Evolutionary conservation across 495 filamentous ascomycete genomes (phyloP).

Genomic region (Tetracladium setigerum): DNA sequence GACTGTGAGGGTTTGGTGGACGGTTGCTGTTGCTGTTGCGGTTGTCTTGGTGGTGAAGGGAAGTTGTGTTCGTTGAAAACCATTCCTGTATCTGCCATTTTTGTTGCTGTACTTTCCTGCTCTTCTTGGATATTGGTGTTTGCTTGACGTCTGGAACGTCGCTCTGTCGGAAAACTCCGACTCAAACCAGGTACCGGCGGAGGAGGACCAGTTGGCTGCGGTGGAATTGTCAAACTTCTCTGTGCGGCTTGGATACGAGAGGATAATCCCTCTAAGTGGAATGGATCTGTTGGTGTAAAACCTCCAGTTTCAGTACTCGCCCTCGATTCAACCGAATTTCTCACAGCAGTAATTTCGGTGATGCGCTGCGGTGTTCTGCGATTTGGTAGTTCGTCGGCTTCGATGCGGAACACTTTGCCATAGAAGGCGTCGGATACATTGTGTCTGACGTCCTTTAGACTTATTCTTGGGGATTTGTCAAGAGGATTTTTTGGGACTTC

Average conservation of each 20-base stretch:
- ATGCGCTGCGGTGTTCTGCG: conserved; percentile 2
- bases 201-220: conserved; percentile 8
- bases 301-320: conserved; percentile 4
- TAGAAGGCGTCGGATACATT: conserved; percentile 39
- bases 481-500: conserved; percentile 1
- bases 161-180: background rate
- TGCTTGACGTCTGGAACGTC: background rate
- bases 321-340: background rate
- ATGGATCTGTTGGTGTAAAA: conserved; percentile 16
- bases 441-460: conserved; percentile 38
- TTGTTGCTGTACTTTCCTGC: background rate
- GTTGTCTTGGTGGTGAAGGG: conserved; percentile 24
- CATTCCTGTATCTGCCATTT: background rate
- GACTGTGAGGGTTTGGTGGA: too few relatives aligned
- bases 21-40: conserved; percentile 6
- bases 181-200: conserved; percentile 5
- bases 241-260: background rate
- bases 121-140: background rate
- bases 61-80: conserved; percentile 18
- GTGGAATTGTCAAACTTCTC: background rate
- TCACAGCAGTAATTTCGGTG: background rate
- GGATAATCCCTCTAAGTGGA: conserved; percentile 12
- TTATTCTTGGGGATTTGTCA: conserved; percentile 29
- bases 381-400: conserved; percentile 43
- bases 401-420: conserved; percentile 34